A percentile compares a stretch with the other conserved stretches of the same genome.
Conservation (phyloP, 371 early-diverging fungal genomes). For the Choanephora cucurbitarum region DNA sequence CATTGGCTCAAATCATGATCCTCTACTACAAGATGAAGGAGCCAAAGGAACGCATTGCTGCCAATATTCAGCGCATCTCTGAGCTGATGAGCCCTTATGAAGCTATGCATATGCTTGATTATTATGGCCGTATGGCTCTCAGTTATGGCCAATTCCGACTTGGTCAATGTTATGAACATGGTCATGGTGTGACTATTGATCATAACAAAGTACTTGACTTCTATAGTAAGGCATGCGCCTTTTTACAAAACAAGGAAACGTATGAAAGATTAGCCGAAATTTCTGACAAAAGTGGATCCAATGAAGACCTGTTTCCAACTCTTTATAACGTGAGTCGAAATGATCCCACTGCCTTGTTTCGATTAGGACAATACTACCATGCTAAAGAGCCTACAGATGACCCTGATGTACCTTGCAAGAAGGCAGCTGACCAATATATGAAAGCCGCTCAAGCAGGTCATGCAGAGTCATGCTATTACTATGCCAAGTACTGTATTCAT, state of each 20-base stretch:
- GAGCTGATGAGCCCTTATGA: conserved; percentile 7
- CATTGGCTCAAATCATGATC: conserved; percentile 18
- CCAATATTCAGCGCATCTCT: conserved; percentile 1
- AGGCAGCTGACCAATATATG: conserved; percentile 12
- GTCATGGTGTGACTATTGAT: conserved; percentile 10
- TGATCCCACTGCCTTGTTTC: conserved; percentile 14
- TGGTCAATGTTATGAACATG: conserved; percentile 26
- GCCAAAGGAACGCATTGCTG: not conserved
- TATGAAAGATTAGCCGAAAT: conserved; percentile 19
- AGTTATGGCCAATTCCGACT: conserved; percentile 26
- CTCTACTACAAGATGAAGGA: conserved; percentile 26
- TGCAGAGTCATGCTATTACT: conserved; percentile 21
- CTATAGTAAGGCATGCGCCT: conserved; percentile 21
- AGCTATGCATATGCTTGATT: conserved; percentile 3
- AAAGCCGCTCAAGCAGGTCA: conserved; percentile 20
- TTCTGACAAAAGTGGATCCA: conserved; percentile 1
- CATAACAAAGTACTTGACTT: conserved; percentile 9
- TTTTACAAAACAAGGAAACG: conserved; percentile 15
- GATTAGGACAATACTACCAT: conserved; percentile 21
- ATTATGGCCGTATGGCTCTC: conserved; percentile 15
- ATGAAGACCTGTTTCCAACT: conserved; percentile 11
- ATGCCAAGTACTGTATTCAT: conserved; percentile 21
- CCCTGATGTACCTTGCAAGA: conserved; percentile 10
- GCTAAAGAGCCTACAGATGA: conserved; percentile 1
- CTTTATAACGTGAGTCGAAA: conserved; percentile 22